Percentiles rank a stretch among this genome's conserved stretches.
Conservation (phyloP, 768 basidiomycete species). For the Boletus sp. region DNA sequence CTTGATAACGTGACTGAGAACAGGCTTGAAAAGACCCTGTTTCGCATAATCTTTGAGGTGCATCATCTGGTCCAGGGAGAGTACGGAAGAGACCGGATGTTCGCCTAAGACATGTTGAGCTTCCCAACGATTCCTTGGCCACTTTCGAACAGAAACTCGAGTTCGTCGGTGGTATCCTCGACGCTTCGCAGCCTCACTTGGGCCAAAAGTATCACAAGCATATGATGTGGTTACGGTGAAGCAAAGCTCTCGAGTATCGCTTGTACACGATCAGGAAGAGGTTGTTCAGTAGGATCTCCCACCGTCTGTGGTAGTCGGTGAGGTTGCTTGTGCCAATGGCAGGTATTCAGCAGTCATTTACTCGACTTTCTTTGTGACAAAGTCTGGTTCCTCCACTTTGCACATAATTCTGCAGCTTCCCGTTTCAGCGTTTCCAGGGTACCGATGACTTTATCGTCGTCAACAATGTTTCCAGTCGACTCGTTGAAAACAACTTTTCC, state of each 20-base stretch:
- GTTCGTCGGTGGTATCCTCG: constrained; percentile 78
- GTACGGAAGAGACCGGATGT: constrained; percentile 41
- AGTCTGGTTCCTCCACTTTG: constrained; percentile 95
- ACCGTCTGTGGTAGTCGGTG: constrained; percentile 67
- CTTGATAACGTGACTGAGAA: constrained; percentile 59
- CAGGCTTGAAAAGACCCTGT: constrained; percentile 74
- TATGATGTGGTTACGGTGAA: constrained; percentile 90
- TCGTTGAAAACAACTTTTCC: constrained; percentile 94
- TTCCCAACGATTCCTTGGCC: constrained; percentile 57
- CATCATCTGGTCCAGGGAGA: constrained; percentile 65
- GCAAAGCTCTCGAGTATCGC: constrained; percentile 85
- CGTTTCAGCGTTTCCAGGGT: constrained; percentile 94
- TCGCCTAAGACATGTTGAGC: constrained; percentile 34
- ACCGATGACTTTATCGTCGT: constrained; percentile 97
- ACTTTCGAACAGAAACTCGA: constrained; percentile 93
- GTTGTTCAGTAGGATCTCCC: constrained; percentile 80
- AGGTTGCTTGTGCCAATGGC: constrained; percentile 89
- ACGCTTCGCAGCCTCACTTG: constrained; percentile 82
- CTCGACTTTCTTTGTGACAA: constrained; percentile 95
- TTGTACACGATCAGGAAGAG: constrained; percentile 87
- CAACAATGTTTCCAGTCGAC: constrained; percentile 93
- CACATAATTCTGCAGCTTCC: constrained; percentile 95
- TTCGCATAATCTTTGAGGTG: constrained; percentile 72
- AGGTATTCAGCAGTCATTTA: constrained; percentile 93
- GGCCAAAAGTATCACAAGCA: constrained; percentile 84